Conservation (phyloP, 1,284 basidiomycete species). For the Caloboletus inedulis region DNA sequence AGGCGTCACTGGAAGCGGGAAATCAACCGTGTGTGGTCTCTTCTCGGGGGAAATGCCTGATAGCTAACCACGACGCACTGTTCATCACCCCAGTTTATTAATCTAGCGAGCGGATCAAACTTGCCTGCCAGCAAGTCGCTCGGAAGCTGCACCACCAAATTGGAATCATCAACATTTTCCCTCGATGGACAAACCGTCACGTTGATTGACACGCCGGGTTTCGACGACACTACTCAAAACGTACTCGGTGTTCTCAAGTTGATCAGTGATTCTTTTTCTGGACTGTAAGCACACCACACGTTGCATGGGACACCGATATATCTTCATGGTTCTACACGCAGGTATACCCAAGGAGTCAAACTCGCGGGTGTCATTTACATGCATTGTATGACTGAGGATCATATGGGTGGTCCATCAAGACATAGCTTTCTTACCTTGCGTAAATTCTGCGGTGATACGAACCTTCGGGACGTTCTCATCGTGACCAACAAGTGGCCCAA, state of each 20-base stretch:
- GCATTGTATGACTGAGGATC: slow-evolving; percentile 46
- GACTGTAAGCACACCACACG: slow-evolving; percentile 20
- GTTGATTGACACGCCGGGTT: slow-evolving; percentile 38
- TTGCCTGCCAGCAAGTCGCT: slow-evolving; percentile 19
- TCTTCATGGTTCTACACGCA: slow-evolving; percentile 10
- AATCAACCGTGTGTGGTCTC: slow-evolving; percentile 35
- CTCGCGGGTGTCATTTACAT: slow-evolving; percentile 51
- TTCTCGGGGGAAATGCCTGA: neutral
- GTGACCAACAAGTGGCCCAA: slow-evolving; percentile 44
- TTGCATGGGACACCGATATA: neutral
- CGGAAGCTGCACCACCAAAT: slow-evolving; percentile 21
- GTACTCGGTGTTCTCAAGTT: slow-evolving; percentile 33
- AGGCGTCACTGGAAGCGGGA: slow-evolving; percentile 42
- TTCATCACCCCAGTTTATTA: slow-evolving; percentile 29
- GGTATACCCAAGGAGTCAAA: slow-evolving; percentile 34
- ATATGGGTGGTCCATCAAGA: slow-evolving; percentile 42
- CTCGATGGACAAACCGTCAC: slow-evolving; percentile 25
- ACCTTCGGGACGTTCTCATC: slow-evolving; percentile 44
- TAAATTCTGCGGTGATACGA: slow-evolving; percentile 45
- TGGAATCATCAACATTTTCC: slow-evolving; percentile 24
- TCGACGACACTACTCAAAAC: slow-evolving; percentile 31
- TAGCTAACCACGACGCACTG: slow-evolving; percentile 1
- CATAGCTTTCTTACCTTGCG: slow-evolving; percentile 46
- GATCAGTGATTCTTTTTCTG: slow-evolving; percentile 29
- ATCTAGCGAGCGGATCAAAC: slow-evolving; percentile 31